Evolutionary conservation across 2,329 filamentous ascomycete genomes (phyloP).

Genomic region (Chaetoscypha palmicola): DNA sequence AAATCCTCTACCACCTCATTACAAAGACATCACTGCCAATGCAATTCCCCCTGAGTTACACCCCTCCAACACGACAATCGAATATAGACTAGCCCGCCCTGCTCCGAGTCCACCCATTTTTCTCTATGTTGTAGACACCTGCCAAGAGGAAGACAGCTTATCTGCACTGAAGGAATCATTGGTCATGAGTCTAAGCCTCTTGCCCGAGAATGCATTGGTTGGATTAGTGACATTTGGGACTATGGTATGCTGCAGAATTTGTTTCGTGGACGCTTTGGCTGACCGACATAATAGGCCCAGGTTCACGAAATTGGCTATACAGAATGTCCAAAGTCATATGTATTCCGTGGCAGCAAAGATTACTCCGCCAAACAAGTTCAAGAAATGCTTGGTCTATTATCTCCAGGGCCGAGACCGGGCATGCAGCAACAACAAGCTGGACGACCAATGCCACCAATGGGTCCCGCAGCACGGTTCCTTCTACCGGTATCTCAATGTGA

Average conservation of each 20-base stretch:
- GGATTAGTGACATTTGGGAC: constrained; percentile 85
- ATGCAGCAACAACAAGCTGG: constrained; percentile 64
- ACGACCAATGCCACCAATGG: constrained; percentile 65
- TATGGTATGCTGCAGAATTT: no score
- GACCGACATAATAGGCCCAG: constrained; percentile 74
- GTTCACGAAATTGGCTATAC: constrained; percentile 97
- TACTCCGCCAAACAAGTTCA: constrained; percentile 99
- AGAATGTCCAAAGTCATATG: constrained; percentile 96
- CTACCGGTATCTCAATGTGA: constrained; percentile 93
- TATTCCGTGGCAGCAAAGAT: constrained; percentile 96
- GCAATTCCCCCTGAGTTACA: constrained; percentile 79
- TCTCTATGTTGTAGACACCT: constrained; percentile 80
- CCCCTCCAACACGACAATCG: constrained; percentile 78
- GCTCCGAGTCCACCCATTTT: constrained; percentile 85
- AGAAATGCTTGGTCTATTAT: constrained; percentile 87
- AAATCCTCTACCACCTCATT: constrained; percentile 76
- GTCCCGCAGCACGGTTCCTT: constrained; percentile 81
- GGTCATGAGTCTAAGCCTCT: constrained; percentile 75
- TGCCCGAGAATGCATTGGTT: constrained; percentile 75
- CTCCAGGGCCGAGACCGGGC: constrained; percentile 65
- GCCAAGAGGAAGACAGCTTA: constrained; percentile 81
- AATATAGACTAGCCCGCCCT: constrained; percentile 73
- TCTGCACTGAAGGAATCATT: constrained; percentile 78
- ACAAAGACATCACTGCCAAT: constrained; percentile 82
- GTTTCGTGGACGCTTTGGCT: no score